Conservation (phyloP, 768 basidiomycete species). For the Clavaria fumosa region DNA sequence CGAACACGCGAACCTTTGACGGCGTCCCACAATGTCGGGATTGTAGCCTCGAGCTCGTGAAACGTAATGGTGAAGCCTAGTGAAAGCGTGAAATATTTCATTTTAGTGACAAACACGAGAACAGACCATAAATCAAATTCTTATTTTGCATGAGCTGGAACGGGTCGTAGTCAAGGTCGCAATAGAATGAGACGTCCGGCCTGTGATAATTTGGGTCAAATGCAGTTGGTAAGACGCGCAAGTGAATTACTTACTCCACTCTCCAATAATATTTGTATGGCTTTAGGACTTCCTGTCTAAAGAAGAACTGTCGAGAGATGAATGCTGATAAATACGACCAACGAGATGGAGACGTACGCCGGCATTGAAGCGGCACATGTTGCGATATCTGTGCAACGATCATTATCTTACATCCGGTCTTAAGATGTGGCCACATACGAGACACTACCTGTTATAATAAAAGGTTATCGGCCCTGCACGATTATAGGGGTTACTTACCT, state of each 20-base stretch:
- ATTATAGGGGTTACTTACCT: constrained; percentile 13
- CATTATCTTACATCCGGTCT: neutral
- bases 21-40: constrained; percentile 60
- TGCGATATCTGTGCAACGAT: constrained; percentile 38
- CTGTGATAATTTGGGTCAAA: constrained; percentile 24
- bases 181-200: constrained; percentile 63
- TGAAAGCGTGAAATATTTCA: neutral
- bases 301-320: constrained; percentile 42
- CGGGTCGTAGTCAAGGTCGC: constrained; percentile 52
- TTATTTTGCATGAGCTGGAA: constrained; percentile 63
- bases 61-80: constrained; percentile 60
- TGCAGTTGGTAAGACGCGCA: neutral
- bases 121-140: constrained; percentile 50
- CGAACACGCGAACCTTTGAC: constrained; percentile 37
- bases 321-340: neutral
- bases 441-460: neutral
- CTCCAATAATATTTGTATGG: constrained; percentile 69
- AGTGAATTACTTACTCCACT: constrained; percentile 21
- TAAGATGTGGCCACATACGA: neutral
- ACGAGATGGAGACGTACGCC: constrained; percentile 26
- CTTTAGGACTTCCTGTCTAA: constrained; percentile 48
- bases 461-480: neutral
- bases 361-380: constrained; percentile 67
- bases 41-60: constrained; percentile 63
- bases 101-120: neutral